Evolutionary conservation across 2,329 filamentous ascomycete species (phyloP), one percentile per base, ranked within the genome.

Genomic region (Phaeosphaeria sp.): DNA sequence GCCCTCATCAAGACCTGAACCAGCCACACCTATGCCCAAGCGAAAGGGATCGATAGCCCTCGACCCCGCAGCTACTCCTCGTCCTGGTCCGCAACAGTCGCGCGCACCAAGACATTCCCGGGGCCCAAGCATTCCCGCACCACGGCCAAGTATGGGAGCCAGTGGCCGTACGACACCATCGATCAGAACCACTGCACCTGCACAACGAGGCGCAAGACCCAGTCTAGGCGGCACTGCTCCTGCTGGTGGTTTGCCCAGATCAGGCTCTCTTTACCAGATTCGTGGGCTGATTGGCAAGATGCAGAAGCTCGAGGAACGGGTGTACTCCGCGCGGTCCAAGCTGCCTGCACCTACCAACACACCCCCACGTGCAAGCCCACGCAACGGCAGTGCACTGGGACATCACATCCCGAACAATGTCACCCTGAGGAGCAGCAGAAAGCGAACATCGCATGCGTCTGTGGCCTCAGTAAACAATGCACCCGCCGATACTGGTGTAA

Each of bases 271-370:
- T 49, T 91, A 91, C 65, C 95, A 99, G 75, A 96, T 99, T 71
- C 92, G 94, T 63, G 91, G 90, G 27, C 88, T 99, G 64, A 97
- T 96, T 57, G 93, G 92, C 25, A 95, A 98, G 79, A 97, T 98
- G 93, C 92, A 97, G 78, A 91, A 92, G 66, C 88, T 99, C 60
- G 95, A 98, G 77, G 92, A 95, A 62, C 87, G 95, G 45, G 94
- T 99, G 9, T 93, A 98, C 60, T 92, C 90, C 22, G 95, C 90
- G 18, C 89, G 93, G 66, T 97, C 94, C 40, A 97, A 95, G 78
- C 86, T 99, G 20, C 95, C 95, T 2, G 92, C 90, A 1, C 92
- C 93, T 2, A 84, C 87, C 7, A 84, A 83, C 53, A 95, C 91
- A 0, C 93, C 93, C 4, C 92, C 93, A 18, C 88, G 89, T 48